A percentile compares a stretch with the other conserved stretches of the same genome.
Conservation (phyloP, 2,329 filamentous ascomycete species). For the Moelleriella libera region DNA sequence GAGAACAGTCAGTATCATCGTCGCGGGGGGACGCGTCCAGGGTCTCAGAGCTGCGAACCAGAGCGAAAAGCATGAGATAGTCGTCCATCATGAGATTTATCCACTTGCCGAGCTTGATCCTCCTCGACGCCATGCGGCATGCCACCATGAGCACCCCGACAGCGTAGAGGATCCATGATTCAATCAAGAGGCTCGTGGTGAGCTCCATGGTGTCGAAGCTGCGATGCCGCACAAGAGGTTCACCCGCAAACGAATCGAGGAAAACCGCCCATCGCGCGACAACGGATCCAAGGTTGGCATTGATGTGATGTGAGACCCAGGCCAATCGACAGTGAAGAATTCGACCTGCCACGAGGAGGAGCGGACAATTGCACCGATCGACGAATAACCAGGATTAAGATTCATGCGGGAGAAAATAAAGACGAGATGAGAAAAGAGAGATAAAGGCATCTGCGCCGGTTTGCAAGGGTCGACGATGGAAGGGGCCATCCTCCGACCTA, state of each 20-base stretch:
- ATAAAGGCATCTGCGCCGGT: too few relatives aligned
- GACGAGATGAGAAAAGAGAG: too few relatives aligned
- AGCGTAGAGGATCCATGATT: conserved; percentile 16
- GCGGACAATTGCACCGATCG: too few relatives aligned
- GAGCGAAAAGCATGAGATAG: conserved; percentile 38
- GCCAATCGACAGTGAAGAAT: too few relatives aligned
- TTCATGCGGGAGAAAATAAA: too few relatives aligned
- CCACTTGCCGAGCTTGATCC: conserved; percentile 26
- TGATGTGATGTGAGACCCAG: not conserved
- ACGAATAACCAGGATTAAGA: too few relatives aligned
- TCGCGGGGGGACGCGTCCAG: not conserved
- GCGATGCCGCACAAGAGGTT: not conserved
- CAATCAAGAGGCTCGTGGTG: conserved; percentile 10
- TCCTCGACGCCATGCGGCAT: conserved; percentile 15
- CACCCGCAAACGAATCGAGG: not conserved
- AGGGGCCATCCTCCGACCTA: too few relatives aligned
- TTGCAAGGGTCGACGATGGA: too few relatives aligned
- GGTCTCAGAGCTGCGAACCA: conserved; percentile 14
- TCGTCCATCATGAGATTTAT: conserved; percentile 39
- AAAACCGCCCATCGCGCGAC: not conserved
- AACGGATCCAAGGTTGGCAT: not conserved
- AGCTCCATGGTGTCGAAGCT: conserved; percentile 11
- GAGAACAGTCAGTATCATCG: too few relatives aligned
- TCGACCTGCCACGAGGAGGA: too few relatives aligned
- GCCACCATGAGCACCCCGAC: conserved; percentile 12